phyloP scores from a whole-genome alignment of 352 stramenopile genomes.

The Pythium coloratum region DNA sequence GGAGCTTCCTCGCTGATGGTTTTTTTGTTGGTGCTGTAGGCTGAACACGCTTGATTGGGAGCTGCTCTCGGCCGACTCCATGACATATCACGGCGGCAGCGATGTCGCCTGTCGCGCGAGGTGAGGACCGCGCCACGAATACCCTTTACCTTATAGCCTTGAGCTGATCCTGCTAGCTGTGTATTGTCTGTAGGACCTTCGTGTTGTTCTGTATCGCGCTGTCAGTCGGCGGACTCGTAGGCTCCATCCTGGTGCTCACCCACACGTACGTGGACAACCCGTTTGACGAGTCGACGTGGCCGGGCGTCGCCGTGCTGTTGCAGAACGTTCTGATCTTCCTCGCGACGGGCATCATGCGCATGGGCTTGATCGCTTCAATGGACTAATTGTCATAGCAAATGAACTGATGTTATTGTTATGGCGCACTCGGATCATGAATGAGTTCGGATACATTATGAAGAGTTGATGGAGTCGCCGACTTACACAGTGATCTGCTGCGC shows the following conservation, averaged over 20 bases:
- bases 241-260: conserved; percentile 59
- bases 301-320: conserved; percentile 54
- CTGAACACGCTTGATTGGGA: conserved; percentile 69
- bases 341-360: conserved; percentile 57
- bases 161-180: no score
- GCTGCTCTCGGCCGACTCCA: conserved; percentile 50
- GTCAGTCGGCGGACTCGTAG: conserved; percentile 37
- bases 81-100: conserved; percentile 34
- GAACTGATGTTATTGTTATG: no score
- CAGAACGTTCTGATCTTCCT: conserved; percentile 66
- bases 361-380: conserved; percentile 39
- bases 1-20: background rate
- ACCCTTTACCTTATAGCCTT: no score
- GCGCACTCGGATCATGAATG: no score
- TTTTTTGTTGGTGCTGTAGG: conserved; percentile 20
- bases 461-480: no score
- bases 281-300: conserved; percentile 58
- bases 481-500: background rate
- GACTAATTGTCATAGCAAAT: background rate
- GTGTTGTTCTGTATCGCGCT: conserved; percentile 56
- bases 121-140: conserved; percentile 18
- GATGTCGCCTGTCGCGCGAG: conserved; percentile 47
- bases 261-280: conserved; percentile 58
- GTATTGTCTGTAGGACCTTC: conserved; percentile 34
- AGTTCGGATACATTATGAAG: no score